A percentile compares a stretch with the other conserved stretches of the same genome.
Conservation (phyloP, 2,329 filamentous ascomycete genomes). For the Arthrobotrys entomopaga region DNA sequence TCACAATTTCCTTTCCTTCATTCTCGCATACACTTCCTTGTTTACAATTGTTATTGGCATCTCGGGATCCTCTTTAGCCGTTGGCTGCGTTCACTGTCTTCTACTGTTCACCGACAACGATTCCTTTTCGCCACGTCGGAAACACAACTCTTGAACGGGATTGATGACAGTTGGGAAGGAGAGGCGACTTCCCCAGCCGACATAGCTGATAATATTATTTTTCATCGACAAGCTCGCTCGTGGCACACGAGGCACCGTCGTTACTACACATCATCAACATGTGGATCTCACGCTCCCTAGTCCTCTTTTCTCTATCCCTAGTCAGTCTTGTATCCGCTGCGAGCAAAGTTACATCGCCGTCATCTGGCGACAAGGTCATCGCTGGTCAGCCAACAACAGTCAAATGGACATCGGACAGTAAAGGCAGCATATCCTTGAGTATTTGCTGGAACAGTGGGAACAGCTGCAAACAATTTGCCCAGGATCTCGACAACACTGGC, state of each 20-base stretch:
- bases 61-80: constrained; percentile 8
- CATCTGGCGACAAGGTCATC: not conserved
- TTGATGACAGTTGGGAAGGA: constrained; percentile 1
- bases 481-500: constrained; percentile 5
- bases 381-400: constrained; percentile 24
- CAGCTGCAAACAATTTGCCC: not conserved
- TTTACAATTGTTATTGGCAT: constrained; percentile 6
- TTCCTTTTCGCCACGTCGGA: constrained; percentile 8
- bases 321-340: constrained; percentile 21
- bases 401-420: constrained; percentile 19
- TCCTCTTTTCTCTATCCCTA: constrained; percentile 34
- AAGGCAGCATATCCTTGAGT: not conserved
- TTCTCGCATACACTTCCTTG: constrained; percentile 21
- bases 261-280: constrained; percentile 11
- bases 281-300: constrained; percentile 30
- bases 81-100: not conserved
- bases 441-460: constrained; percentile 12
- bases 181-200: not conserved
- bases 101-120: constrained; percentile 2
- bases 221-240: constrained; percentile 3
- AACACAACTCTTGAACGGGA: constrained; percentile 3
- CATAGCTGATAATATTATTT: not conserved
- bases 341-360: constrained; percentile 20
- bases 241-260: constrained; percentile 5
- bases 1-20: constrained; percentile 5